phyloP scores from a whole-genome alignment of 352 stramenopile species.

The Globisporangium cederbergense region DNA sequence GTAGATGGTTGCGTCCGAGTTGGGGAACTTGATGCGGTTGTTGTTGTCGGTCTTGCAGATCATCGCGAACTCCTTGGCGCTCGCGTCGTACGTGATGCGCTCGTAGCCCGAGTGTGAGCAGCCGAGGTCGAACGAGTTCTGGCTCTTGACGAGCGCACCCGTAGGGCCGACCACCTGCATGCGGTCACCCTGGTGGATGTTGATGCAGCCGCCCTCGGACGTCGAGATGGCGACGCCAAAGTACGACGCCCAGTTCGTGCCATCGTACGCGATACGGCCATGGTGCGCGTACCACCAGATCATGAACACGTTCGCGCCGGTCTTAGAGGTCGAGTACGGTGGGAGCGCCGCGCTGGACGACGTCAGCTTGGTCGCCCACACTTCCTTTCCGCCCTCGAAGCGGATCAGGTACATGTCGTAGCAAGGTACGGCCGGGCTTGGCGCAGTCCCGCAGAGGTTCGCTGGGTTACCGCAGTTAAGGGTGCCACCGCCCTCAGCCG shows the following conservation, averaged over 20 bases:
- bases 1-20: conserved; percentile 51
- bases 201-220: conserved; percentile 54
- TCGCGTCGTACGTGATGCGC: conserved; percentile 51
- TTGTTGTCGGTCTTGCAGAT: conserved; percentile 73
- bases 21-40: conserved; percentile 69
- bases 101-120: conserved; percentile 64
- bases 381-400: conserved; percentile 46
- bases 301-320: conserved; percentile 52
- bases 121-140: conserved; percentile 52
- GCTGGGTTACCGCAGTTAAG: conserved; percentile 54
- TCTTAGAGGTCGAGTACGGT: conserved; percentile 46
- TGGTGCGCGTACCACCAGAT: conserved; percentile 73
- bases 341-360: conserved; percentile 44
- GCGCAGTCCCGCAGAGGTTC: conserved; percentile 44
- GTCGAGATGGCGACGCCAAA: conserved; percentile 56
- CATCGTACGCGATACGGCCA: conserved; percentile 53
- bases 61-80: conserved; percentile 36
- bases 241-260: conserved; percentile 61
- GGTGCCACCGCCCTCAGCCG: conserved; percentile 47
- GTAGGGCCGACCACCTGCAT: conserved; percentile 58
- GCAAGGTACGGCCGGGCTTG: conserved; percentile 36
- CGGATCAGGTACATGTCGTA: conserved; percentile 65
- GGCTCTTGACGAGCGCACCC: conserved; percentile 31
- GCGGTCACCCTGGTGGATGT: conserved; percentile 66
- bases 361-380: conserved; percentile 56